phyloP scores from a whole-genome alignment of 176 grass and related monocot genomes.

The Rhipidocladum racemiflorum region DNA sequence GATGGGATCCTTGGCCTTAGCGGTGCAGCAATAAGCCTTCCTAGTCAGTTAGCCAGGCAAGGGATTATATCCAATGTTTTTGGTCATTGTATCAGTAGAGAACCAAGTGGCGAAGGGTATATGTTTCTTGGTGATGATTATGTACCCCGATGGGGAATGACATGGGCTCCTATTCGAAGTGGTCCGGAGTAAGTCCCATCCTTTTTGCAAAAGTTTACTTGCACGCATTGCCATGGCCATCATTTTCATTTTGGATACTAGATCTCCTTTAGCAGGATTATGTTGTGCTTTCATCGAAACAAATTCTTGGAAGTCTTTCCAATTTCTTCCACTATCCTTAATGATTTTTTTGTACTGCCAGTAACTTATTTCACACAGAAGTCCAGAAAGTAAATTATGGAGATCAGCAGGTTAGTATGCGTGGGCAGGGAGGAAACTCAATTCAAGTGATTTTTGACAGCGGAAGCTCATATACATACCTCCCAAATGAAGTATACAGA shows the following conservation, averaged over 20 bases:
- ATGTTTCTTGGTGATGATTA: slow-evolving; percentile 96
- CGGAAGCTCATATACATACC: slow-evolving; percentile 93
- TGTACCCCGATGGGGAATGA: slow-evolving; percentile 88
- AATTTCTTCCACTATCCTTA: background rate
- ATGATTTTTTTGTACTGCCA: slow-evolving; percentile 35
- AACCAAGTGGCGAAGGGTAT: slow-evolving; percentile 73
- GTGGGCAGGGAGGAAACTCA: slow-evolving; percentile 40
- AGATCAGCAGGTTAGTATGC: slow-evolving; percentile 40
- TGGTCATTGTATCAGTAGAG: slow-evolving; percentile 84
- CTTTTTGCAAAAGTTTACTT: background rate
- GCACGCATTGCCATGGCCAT: background rate
- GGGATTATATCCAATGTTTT: slow-evolving; percentile 91
- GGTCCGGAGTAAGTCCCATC: slow-evolving; percentile 61
- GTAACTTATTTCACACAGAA: slow-evolving; percentile 64
- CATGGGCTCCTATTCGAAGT: slow-evolving; percentile 60
- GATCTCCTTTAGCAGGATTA: background rate
- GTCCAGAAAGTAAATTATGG: slow-evolving; percentile 72
- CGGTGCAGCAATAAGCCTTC: slow-evolving; percentile 69
- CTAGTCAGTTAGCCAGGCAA: slow-evolving; percentile 71
- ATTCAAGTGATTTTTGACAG: slow-evolving; percentile 90
- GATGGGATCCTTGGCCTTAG: slow-evolving; percentile 99
- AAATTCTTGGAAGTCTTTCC: background rate
- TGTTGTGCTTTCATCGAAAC: background rate
- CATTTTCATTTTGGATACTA: background rate
- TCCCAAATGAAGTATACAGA: slow-evolving; percentile 81